Evolutionary conservation across 768 basidiomycete species (phyloP).

Genomic region (Lentinula raphanica): DNA sequence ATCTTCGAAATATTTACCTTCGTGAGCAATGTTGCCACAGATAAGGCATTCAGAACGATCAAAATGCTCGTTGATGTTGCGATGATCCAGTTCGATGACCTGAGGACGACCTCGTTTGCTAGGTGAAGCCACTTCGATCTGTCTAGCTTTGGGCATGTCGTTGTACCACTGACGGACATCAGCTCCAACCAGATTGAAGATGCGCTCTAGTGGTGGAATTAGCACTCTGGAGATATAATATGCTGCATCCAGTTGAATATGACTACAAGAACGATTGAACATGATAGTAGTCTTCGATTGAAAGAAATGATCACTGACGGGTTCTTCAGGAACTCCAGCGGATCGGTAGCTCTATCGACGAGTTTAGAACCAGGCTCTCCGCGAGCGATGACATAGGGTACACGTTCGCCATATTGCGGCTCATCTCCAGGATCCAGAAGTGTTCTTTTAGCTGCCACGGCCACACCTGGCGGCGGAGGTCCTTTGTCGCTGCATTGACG

Average conservation of each 20-base stretch:
- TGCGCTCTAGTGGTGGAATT: slow-evolving; percentile 84
- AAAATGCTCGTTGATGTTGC: slow-evolving; percentile 75
- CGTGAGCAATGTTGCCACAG: slow-evolving; percentile 51
- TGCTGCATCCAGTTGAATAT: slow-evolving; percentile 70
- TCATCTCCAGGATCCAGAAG: slow-evolving; percentile 75
- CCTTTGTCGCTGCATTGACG: slow-evolving; percentile 58
- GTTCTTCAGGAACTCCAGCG: slow-evolving; percentile 61
- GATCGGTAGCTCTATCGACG: slow-evolving; percentile 71
- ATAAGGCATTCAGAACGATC: slow-evolving; percentile 61
- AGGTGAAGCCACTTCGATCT: slow-evolving; percentile 29
- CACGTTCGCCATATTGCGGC: slow-evolving; percentile 87
- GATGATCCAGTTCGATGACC: slow-evolving; percentile 26
- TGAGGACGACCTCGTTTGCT: slow-evolving; percentile 15
- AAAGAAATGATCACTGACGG: slow-evolving; percentile 37
- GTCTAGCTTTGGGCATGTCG: slow-evolving; percentile 66
- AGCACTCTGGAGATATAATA: slow-evolving; percentile 88
- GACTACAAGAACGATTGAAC: slow-evolving; percentile 29
- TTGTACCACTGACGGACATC: slow-evolving; percentile 85
- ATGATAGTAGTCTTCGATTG: neutral
- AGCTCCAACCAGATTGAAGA: slow-evolving; percentile 88
- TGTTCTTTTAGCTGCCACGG: slow-evolving; percentile 75
- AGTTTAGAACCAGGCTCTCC: slow-evolving; percentile 60
- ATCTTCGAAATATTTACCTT: slow-evolving; percentile 36
- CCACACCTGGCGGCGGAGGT: slow-evolving; percentile 87
- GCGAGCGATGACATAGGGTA: slow-evolving; percentile 82